Evolutionary conservation across 306 rosid genomes (phyloP).

Genomic region (Canavalia gladiata): DNA sequence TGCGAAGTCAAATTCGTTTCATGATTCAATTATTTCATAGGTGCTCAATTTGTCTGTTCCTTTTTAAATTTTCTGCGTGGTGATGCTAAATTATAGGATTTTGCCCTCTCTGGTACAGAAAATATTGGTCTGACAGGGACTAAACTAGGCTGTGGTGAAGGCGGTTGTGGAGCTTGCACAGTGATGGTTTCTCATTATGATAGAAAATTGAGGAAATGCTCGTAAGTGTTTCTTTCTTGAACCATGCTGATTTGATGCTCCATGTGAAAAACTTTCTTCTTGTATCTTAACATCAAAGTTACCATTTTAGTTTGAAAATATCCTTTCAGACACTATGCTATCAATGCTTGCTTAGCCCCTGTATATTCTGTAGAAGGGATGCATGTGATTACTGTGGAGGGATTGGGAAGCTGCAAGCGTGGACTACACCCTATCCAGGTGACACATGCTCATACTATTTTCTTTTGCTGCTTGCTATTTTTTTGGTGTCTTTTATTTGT

Average conservation of each 20-base stretch:
- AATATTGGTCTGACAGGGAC: slow-evolving; percentile 87
- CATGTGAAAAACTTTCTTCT: slow-evolving; percentile 28
- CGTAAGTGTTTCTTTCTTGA: slow-evolving; percentile 66
- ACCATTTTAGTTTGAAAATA: slow-evolving; percentile 42
- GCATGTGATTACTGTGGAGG: slow-evolving; percentile 97
- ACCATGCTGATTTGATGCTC: slow-evolving; percentile 22
- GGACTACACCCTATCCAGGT: slow-evolving; percentile 97
- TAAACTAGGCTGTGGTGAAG: slow-evolving; percentile 98
- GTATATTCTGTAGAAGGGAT: slow-evolving; percentile 96
- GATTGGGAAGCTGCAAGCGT: slow-evolving; percentile 75
- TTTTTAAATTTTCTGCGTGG: slow-evolving; percentile 35
- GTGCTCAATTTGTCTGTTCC: slow-evolving; percentile 22
- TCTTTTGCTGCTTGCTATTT: slow-evolving; percentile 23
- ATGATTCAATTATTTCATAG: not conserved
- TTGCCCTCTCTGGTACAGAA: slow-evolving; percentile 30
- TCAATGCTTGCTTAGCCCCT: slow-evolving; percentile 98
- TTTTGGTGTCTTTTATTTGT: slow-evolving; percentile 16
- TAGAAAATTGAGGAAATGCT: slow-evolving; percentile 62
- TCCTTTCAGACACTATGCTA: slow-evolving; percentile 80
- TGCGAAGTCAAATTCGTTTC: slow-evolving; percentile 1
- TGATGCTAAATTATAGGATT: slow-evolving; percentile 30
- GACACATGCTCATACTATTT: slow-evolving; percentile 36
- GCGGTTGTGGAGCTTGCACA: slow-evolving; percentile 99
- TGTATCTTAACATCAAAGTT: slow-evolving; percentile 45
- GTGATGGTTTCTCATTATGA: slow-evolving; percentile 91